Percentiles rank a stretch among this genome's conserved stretches.
Conservation (phyloP, 331 rosid genomes). For the Acacia pycnantha region DNA sequence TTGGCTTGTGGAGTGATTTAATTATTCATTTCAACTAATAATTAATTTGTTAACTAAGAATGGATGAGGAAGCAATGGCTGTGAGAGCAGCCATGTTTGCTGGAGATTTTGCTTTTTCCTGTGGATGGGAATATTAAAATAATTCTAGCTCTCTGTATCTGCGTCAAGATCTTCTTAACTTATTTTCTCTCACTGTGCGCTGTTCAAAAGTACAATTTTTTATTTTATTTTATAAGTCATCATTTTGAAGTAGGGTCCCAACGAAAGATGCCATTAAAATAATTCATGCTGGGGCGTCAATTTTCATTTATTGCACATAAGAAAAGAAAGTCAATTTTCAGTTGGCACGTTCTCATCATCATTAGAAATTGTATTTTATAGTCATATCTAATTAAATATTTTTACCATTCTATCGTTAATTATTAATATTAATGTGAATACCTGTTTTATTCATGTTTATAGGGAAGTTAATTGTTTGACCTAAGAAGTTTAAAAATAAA, state of each 20-base stretch:
- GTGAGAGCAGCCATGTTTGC: too few relatives aligned
- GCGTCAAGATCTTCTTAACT: not conserved
- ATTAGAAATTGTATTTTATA: not conserved
- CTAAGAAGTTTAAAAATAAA: too few relatives aligned
- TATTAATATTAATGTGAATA: not conserved
- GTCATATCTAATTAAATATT: not conserved
- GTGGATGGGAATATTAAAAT: not conserved
- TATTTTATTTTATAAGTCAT: not conserved
- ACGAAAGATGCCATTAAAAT: not conserved
- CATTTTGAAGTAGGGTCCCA: not conserved
- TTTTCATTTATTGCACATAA: not conserved
- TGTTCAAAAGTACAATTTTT: not conserved
- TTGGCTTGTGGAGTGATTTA: slow-evolving; percentile 7
- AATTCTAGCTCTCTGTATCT: not conserved
- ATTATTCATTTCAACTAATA: not conserved
- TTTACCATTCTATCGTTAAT: not conserved
- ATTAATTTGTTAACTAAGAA: not conserved
- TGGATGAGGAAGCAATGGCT: not conserved
- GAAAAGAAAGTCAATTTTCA: not conserved
- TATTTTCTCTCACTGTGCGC: not conserved
- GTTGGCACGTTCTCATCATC: not conserved
- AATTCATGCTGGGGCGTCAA: not conserved
- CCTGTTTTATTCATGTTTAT: not conserved
- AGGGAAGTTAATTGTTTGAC: not conserved
- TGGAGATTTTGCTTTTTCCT: not conserved